phyloP scores from a whole-genome alignment of 2,329 filamentous ascomycete genomes.

The Fusarium gaditjirri region DNA sequence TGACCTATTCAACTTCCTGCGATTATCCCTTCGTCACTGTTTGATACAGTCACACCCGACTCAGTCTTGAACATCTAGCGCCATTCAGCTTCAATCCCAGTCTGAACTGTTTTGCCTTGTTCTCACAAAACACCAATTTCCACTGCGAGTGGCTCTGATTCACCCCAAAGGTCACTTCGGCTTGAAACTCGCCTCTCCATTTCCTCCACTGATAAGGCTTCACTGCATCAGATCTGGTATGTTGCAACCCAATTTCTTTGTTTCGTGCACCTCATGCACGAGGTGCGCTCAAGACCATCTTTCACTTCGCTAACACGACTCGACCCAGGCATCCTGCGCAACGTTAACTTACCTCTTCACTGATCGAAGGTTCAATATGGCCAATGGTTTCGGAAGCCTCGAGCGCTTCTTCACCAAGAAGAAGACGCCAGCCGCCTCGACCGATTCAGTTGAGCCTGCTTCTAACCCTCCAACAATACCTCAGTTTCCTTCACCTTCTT shows the following conservation, averaged over 20 bases:
- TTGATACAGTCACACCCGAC: constrained; percentile 39
- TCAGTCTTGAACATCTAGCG: constrained; percentile 10
- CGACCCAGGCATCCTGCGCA: constrained; percentile 38
- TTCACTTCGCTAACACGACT: constrained; percentile 39
- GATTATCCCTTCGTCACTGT: constrained; percentile 16
- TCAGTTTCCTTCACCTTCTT: constrained; percentile 63
- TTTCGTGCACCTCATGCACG: constrained; percentile 20
- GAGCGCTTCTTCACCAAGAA: constrained; percentile 64
- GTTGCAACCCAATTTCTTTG: constrained; percentile 22
- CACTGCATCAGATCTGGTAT: constrained; percentile 27
- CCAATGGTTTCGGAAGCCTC: constrained; percentile 60
- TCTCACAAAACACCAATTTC: constrained; percentile 29
- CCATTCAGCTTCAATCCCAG: constrained; percentile 24
- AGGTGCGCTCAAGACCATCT: constrained; percentile 5
- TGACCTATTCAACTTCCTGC: constrained; percentile 15
- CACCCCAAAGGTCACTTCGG: constrained; percentile 24
- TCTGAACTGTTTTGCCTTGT: constrained; percentile 22
- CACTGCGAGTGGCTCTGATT: constrained; percentile 33
- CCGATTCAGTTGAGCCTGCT: constrained; percentile 40
- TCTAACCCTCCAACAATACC: constrained; percentile 44
- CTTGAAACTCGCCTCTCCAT: constrained; percentile 18
- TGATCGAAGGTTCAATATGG: constrained; percentile 52
- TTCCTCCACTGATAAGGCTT: constrained; percentile 6
- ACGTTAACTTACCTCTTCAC: constrained; percentile 29
- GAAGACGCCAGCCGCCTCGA: constrained; percentile 45